phyloP scores from a whole-genome alignment of 805 yeast species.

The Starmerella stigmatis region DNA sequence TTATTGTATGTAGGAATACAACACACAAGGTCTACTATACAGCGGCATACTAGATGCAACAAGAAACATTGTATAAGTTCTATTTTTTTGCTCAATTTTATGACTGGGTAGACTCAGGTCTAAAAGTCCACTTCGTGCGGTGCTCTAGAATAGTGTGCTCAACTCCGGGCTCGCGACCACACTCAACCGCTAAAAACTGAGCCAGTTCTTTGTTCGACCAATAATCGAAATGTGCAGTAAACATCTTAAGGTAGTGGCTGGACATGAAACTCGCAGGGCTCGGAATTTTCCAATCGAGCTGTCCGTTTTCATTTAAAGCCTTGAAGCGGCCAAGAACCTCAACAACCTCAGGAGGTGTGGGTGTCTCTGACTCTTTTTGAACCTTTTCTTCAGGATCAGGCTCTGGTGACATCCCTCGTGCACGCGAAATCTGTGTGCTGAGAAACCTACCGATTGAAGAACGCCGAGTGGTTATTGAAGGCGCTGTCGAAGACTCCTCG shows the following conservation, averaged over 20 bases:
- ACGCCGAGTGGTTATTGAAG: not conserved
- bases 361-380: not conserved
- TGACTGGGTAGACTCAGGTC: not conserved
- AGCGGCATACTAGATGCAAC: no score
- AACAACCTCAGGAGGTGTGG: not conserved
- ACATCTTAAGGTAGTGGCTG: constrained; percentile 65
- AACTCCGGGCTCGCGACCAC: constrained; percentile 28
- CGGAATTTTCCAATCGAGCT: constrained; percentile 66
- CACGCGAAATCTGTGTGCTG: not conserved
- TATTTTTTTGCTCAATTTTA: not conserved
- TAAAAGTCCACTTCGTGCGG: constrained; percentile 16
- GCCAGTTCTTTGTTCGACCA: constrained; percentile 82
- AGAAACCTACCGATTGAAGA: constrained; percentile 1
- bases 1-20: no score
- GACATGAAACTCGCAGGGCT: constrained; percentile 49
- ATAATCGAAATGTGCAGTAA: constrained; percentile 82
- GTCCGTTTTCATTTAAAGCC: constrained; percentile 58
- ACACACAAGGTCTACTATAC: no score
- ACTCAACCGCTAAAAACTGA: constrained; percentile 38
- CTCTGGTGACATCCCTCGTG: not conserved
- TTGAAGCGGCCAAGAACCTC: constrained; percentile 19
- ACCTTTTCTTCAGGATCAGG: not conserved
- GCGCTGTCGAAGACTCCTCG: not conserved
- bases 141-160: constrained; percentile 24
- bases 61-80: no score